Percentiles rank a stretch among this genome's conserved stretches.
Evolutionary conservation across 2,329 filamentous ascomycete species (phyloP).

Genomic region (Pseudocercospora vitis): DNA sequence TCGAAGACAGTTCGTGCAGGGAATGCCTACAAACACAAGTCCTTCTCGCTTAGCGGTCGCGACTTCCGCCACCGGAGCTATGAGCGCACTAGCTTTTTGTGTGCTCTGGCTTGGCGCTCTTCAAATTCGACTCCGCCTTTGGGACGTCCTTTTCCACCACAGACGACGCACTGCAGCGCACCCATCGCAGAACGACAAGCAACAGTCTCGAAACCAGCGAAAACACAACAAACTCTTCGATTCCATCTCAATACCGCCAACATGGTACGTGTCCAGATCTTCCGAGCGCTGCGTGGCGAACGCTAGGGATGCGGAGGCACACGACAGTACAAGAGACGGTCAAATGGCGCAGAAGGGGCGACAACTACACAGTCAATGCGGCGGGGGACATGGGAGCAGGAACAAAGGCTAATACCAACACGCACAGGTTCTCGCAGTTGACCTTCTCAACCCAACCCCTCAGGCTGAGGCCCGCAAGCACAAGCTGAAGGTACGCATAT

Average conservation of each 20-base stretch:
- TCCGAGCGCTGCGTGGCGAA: conserved; percentile 21
- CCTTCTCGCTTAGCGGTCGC: background rate
- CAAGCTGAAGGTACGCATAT: conserved; percentile 90
- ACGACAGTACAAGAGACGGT: conserved; percentile 25
- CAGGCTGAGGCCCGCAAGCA: conserved; percentile 99
- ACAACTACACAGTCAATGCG: conserved; percentile 7
- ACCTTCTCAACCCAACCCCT: conserved; percentile 98
- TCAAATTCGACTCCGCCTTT: background rate
- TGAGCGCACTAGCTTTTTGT: conserved; percentile 7
- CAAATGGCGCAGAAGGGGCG: conserved; percentile 6
- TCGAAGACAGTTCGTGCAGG: background rate
- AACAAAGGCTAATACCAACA: conserved; percentile 28
- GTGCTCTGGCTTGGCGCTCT: conserved; percentile 3
- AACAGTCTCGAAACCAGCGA: conserved; percentile 19
- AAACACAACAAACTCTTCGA: conserved; percentile 13
- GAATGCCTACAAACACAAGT: background rate
- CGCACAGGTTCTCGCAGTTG: conserved; percentile 95
- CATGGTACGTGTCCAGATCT: conserved; percentile 32
- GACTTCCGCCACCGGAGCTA: conserved; percentile 2
- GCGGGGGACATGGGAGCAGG: background rate
- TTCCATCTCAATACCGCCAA: conserved; percentile 31
- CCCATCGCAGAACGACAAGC: conserved; percentile 26
- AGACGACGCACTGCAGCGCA: conserved; percentile 4
- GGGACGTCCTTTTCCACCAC: background rate
- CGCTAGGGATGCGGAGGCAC: conserved; percentile 24